Evolutionary conservation across 768 basidiomycete genomes (phyloP).

Genomic region (Phylloporus arenicola): DNA sequence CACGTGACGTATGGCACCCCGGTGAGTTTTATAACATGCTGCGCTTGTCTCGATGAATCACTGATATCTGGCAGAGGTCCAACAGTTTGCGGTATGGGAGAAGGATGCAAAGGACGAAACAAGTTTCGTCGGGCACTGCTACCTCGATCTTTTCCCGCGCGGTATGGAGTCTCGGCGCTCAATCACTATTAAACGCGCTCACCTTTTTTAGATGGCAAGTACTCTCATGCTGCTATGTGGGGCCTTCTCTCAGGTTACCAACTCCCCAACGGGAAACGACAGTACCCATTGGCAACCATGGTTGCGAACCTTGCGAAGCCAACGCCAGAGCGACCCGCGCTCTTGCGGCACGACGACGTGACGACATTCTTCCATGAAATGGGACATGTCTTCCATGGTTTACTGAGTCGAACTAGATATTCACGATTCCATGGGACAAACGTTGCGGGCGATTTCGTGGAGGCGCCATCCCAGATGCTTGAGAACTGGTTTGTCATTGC

Average conservation of each 20-base stretch:
- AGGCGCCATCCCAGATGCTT: slow-evolving; percentile 89
- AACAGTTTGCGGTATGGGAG: slow-evolving; percentile 83
- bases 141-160: slow-evolving; percentile 83
- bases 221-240: slow-evolving; percentile 87
- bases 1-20: slow-evolving; percentile 72
- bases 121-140: slow-evolving; percentile 79
- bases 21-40: slow-evolving; percentile 36
- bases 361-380: slow-evolving; percentile 93
- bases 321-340: slow-evolving; percentile 71
- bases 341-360: slow-evolving; percentile 85
- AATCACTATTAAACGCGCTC: background rate
- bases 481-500: slow-evolving; percentile 66
- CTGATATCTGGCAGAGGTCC: slow-evolving; percentile 51
- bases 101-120: slow-evolving; percentile 63
- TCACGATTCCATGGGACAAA: slow-evolving; percentile 79
- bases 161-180: slow-evolving; percentile 35
- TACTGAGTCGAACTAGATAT: slow-evolving; percentile 67
- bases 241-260: slow-evolving; percentile 63
- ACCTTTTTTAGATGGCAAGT: slow-evolving; percentile 54
- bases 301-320: slow-evolving; percentile 88
- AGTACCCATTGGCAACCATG: slow-evolving; percentile 78
- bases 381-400: slow-evolving; percentile 68
- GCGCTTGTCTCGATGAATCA: background rate
- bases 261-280: slow-evolving; percentile 48
- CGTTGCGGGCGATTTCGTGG: slow-evolving; percentile 78